Evolutionary conservation across 1,139 yeast species (phyloP).

Genomic region (Groenewaldozyma sp.): DNA sequence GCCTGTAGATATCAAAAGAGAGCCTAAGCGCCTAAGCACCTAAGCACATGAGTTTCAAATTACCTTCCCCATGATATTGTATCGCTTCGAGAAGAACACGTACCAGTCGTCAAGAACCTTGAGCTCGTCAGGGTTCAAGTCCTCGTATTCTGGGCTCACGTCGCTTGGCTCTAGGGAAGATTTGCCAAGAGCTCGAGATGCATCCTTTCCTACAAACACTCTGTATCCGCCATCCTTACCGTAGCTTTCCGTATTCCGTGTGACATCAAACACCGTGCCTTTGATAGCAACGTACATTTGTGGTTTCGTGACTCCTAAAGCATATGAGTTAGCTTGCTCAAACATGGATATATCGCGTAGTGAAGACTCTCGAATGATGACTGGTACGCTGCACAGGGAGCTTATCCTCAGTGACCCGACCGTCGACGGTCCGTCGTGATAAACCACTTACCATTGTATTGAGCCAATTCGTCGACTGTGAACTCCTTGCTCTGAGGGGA

Average conservation of each 20-base stretch:
- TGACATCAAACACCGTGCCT: conserved; percentile 71
- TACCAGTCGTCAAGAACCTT: conserved; percentile 82
- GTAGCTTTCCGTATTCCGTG: conserved; percentile 52
- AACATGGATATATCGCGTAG: neutral
- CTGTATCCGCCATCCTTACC: conserved; percentile 73
- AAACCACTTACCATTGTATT: conserved; percentile 37
- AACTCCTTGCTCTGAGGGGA: conserved; percentile 40
- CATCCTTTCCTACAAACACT: conserved; percentile 67
- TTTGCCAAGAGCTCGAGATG: conserved; percentile 58
- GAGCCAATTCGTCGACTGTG: conserved; percentile 33
- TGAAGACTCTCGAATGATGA: neutral
- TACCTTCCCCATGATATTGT: conserved; percentile 37
- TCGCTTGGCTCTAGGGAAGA: conserved; percentile 44
- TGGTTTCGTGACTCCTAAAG: conserved; percentile 33
- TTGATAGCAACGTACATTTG: conserved; percentile 62
- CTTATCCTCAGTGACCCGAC: neutral
- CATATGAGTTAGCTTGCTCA: conserved; percentile 3
- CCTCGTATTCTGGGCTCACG: conserved; percentile 62
- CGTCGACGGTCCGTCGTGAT: neutral
- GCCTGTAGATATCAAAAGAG: no score
- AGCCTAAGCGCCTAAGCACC: no score
- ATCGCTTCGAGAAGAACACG: conserved; percentile 65
- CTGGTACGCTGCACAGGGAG: neutral
- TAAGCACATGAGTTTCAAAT: neutral
- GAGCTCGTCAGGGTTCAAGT: conserved; percentile 48